phyloP scores from a whole-genome alignment of 257 asterid genomes.

The Capsicum chinense region DNA sequence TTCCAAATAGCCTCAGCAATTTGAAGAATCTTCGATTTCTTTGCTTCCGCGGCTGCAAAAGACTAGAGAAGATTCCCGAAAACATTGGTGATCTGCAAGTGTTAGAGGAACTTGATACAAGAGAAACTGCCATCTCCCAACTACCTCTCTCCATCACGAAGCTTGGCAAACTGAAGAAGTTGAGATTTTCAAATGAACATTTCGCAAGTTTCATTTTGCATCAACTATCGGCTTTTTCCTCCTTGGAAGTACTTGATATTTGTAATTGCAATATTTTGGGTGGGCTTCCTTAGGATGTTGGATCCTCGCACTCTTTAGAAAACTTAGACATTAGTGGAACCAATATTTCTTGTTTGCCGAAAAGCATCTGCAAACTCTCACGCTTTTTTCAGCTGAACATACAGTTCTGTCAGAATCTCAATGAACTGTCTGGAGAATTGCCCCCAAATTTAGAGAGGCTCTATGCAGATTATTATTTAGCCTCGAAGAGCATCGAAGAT shows the following conservation, averaged over 20 bases:
- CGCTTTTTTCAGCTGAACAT: background rate
- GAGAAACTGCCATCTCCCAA: slow-evolving; percentile 8
- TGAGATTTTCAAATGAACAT: background rate
- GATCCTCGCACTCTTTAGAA: background rate
- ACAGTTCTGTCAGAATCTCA: background rate
- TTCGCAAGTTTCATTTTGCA: background rate
- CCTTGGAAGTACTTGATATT: background rate
- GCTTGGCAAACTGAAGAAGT: background rate
- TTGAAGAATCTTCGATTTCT: background rate
- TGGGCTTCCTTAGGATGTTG: slow-evolving; percentile 21
- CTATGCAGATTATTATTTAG: slow-evolving; percentile 18
- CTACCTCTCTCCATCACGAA: background rate
- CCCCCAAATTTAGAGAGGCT: background rate
- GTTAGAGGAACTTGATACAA: background rate
- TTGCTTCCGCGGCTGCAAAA: background rate
- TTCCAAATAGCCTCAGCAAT: background rate
- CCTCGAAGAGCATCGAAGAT: background rate
- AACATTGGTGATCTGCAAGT: background rate
- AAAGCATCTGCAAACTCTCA: background rate
- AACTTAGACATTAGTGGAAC: background rate
- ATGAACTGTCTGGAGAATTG: background rate
- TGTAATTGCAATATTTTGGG: background rate
- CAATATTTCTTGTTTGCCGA: slow-evolving; percentile 15
- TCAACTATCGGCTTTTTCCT: background rate
- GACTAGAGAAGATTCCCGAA: slow-evolving; percentile 15